Conservation (phyloP, 2,329 filamentous ascomycete genomes). For the Penicillium rolfsii region DNA sequence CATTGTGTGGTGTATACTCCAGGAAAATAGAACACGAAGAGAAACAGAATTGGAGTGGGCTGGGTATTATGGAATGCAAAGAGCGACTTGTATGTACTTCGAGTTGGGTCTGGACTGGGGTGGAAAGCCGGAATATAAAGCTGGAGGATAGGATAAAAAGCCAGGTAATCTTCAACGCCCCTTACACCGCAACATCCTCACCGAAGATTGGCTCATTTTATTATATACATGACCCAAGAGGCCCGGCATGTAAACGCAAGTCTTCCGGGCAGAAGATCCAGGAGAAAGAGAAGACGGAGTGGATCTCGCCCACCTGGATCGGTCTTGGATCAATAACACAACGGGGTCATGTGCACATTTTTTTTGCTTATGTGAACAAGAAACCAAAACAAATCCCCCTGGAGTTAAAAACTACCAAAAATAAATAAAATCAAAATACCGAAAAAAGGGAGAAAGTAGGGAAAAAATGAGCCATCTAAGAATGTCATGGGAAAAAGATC, state of each 20-base stretch:
- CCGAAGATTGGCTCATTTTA: neutral
- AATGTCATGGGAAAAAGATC: constrained; percentile 5
- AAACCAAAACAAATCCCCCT: neutral
- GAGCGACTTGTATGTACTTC: too few species aligned
- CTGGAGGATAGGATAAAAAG: neutral
- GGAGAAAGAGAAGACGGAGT: neutral
- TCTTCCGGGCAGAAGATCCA: neutral
- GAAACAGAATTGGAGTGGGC: neutral
- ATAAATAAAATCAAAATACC: too few species aligned
- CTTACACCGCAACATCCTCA: constrained; percentile 4
- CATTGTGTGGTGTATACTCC: constrained; percentile 4
- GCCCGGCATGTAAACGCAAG: neutral
- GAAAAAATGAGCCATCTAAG: neutral
- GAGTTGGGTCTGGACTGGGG: neutral
- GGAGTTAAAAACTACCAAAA: neutral
- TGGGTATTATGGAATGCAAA: neutral
- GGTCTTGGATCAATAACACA: constrained; percentile 1
- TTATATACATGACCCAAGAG: neutral
- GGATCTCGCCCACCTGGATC: constrained; percentile 5
- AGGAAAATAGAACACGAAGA: neutral
- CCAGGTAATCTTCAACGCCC: neutral
- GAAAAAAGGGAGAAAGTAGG: neutral
- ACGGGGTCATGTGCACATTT: constrained; percentile 9
- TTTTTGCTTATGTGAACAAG: neutral
- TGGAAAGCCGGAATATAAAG: neutral